Base-by-base conservation (phyloP, 306 rosid species). In the Glycine latifolia region DNA sequence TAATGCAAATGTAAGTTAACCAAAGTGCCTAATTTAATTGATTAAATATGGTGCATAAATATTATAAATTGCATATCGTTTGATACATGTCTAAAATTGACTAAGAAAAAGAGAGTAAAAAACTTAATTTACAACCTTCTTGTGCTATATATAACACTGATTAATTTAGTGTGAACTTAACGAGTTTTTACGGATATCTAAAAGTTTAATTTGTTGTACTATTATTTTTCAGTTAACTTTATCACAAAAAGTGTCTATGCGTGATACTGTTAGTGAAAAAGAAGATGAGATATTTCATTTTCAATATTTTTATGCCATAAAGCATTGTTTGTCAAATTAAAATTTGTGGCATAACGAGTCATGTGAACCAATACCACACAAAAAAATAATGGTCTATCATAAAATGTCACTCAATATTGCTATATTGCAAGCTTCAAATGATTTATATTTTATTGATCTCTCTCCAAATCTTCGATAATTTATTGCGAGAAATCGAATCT, bases 381-480 rank as follows among this genome's bases (percentile, higher is more conserved):
- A 26, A 1, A 14, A 26, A 31, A 48, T 31, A 47, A 48, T 62
- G 8, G 37, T 9, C 1, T 5, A 6, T 49, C 4, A 77, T 35
- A 15, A 15, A n/a, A 35, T 8, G 46, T 3, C 0, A 5, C 53
- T 13, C 31, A 26, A 26, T 26, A 67, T 56, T 55, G 55, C 44
- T 39, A 53, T 48, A 10, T 15, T 37, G 17, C 10, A 31, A 33
- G 60, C 26, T 62, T 7, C 44, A 14, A 77, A 73, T 52, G 47
- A 77, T 35, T 55, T 33, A 46, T 72, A 44, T 33, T 11, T 11
- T 55, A 54, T 44, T 55, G 10, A 55, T 72, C 72, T 26, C 61
- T 77, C 66, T 33, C 80, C 68, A 79, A 59, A 79, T 79, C 78
- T 41, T 26, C 1, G 31, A 26, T 26, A 79, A 66, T 66, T 44